These are phyloP conservation scores for Talaromyces pinophilus DNA, from an alignment of 2,329 filamentous ascomycete species.

Conservation along the genomic window DNA sequence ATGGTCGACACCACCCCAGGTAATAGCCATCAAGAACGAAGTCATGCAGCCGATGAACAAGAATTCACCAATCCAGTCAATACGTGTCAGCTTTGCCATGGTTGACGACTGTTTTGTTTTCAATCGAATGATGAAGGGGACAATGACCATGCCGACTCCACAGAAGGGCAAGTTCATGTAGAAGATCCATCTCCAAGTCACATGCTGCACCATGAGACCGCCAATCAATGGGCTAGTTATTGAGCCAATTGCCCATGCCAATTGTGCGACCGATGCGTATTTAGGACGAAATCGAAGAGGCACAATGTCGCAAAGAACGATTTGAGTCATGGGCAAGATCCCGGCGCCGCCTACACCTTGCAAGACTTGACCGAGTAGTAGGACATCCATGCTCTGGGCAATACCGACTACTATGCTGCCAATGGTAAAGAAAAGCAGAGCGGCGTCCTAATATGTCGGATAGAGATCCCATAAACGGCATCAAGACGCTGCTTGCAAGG, in stretches of 20 bases:
- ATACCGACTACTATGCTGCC: constrained; percentile 48
- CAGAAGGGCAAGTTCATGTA: constrained; percentile 65
- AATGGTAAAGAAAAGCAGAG: constrained; percentile 47
- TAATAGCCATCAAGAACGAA: constrained; percentile 41
- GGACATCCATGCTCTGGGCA: constrained; percentile 45
- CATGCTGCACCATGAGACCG: constrained; percentile 44
- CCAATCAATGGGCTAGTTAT: constrained; percentile 46
- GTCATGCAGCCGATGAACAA: constrained; percentile 42
- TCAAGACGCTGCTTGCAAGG: constrained; percentile 46
- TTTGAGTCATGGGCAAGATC: constrained; percentile 46
- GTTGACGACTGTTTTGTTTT: constrained; percentile 56
- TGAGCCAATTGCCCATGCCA: constrained; percentile 44
- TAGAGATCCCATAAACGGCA: constrained; percentile 52
- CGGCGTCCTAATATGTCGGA: constrained; percentile 52
- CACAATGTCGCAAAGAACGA: constrained; percentile 49
- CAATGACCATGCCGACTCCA: constrained; percentile 50
- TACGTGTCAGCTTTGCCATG: constrained; percentile 24
- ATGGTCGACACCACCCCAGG: constrained; percentile 43
- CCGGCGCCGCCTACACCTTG: constrained; percentile 51
- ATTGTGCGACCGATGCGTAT: constrained; percentile 44
- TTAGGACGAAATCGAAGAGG: constrained; percentile 43
- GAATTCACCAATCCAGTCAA: constrained; percentile 43
- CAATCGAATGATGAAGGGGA: constrained; percentile 57
- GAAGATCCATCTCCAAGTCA: constrained; percentile 45
- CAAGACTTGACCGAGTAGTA: constrained; percentile 50